Base-by-base conservation (phyloP, 257 asterid species). In the Fraxinus americana region DNA sequence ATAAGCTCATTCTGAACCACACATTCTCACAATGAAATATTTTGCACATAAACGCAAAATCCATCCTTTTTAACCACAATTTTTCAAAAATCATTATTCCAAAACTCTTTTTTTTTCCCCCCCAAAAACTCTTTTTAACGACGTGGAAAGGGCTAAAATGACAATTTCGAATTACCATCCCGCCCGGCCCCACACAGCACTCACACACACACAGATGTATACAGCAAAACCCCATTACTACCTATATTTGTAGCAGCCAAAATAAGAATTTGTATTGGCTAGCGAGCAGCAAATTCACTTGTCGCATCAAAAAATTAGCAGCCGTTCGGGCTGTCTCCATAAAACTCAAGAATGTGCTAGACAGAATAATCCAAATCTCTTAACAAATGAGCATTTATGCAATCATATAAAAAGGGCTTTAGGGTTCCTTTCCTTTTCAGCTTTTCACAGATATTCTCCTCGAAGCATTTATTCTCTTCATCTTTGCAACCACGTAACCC, bases 381-480 rank as follows among this genome's bases (percentile, higher is more conserved):
- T 5, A 45, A 19, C 48, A 72, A 59, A 23, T 67, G 27, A 70
- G 86, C 78, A 81, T 76, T 48, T 75, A 81, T 85, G 86, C 88
- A 86, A 79, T 79, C 86, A 80, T 79, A 65, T 76, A 80, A 78
- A 83, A 78, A 69, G 32, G 72, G 63, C 78, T 78, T 83, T 84
- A 63, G 78, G 82, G 86, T 69, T 78, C 79, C 80, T 83, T 78
- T 82, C 82, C 17, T 48, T 72, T 23, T 21, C 74, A 73, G 67
- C 83, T 82, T 83, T 80, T 63, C 78, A 69, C 23, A 81, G 34
- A 75, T 70, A 78, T 80, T 75, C 85, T 80, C 50, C 71, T 75
- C 68, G 38, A 72, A 71, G 89, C 84, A 86, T 83, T 77, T 82
- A 80, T 85, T 83, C 88, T 70, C 71, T 72, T 63, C 72, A 48